Conservation (phyloP, 2,329 filamentous ascomycete species). For the Onygenales sp. region DNA sequence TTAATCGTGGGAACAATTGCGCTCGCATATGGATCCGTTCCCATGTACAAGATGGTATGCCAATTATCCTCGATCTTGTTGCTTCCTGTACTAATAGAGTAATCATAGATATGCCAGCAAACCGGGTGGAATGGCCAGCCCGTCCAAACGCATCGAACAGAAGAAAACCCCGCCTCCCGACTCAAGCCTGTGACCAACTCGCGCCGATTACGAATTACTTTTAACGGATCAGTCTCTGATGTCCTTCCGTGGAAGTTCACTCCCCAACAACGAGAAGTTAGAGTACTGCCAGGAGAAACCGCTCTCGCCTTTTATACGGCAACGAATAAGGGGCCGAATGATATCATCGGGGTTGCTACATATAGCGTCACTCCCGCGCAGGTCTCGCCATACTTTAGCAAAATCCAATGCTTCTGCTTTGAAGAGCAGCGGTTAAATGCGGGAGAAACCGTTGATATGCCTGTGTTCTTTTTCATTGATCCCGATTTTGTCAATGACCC, state of each 20-base stretch:
- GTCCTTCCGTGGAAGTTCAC: slow-evolving; percentile 95
- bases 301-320: slow-evolving; percentile 96
- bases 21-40: slow-evolving; percentile 56
- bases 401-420: slow-evolving; percentile 99
- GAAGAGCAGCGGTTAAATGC: slow-evolving; percentile 92
- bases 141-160: slow-evolving; percentile 64
- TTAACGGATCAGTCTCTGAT: slow-evolving; percentile 91
- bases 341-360: slow-evolving; percentile 96
- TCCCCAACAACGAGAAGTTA: slow-evolving; percentile 92
- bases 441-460: slow-evolving; percentile 98
- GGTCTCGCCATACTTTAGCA: slow-evolving; percentile 95
- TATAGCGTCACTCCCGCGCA: slow-evolving; percentile 96
- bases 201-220: slow-evolving; percentile 85
- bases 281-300: slow-evolving; percentile 90
- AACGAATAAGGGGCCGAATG: slow-evolving; percentile 77
- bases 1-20: slow-evolving; percentile 54
- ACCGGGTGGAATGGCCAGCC: slow-evolving; percentile 83
- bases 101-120: slow-evolving; percentile 39
- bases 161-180: slow-evolving; percentile 61
- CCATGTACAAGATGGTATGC: slow-evolving; percentile 56
- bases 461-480: slow-evolving; percentile 98
- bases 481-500: slow-evolving; percentile 87
- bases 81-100: slow-evolving; percentile 1
- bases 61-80: background rate
- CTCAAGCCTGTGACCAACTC: slow-evolving; percentile 71